Evolutionary conservation across 2,329 filamentous ascomycete species (phyloP).

Genomic region (Talaromyces pinophilus): DNA sequence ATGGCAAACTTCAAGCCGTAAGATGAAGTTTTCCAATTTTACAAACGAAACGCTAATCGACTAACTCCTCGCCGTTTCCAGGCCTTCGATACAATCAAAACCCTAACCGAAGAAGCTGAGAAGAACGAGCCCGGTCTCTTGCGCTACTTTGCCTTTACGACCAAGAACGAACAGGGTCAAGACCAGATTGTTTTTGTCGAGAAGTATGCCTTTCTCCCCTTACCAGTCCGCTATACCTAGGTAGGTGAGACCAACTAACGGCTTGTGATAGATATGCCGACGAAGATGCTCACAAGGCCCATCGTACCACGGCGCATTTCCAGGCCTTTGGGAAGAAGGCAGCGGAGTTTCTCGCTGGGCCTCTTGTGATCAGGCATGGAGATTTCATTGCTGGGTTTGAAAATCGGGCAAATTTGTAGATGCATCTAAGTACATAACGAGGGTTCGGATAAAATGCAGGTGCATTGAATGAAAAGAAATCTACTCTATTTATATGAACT

Average conservation of each 20-base stretch:
- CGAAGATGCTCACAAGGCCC: conserved; percentile 1
- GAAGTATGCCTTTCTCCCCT: background rate
- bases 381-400: conserved; percentile 11
- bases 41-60: background rate
- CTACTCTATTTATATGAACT: background rate
- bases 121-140: conserved; percentile 11
- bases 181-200: conserved; percentile 18
- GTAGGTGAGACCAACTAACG: background rate
- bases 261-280: conserved; percentile 13
- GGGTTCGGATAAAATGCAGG: background rate
- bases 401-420: conserved; percentile 7
- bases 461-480: background rate
- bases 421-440: background rate
- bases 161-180: conserved; percentile 18
- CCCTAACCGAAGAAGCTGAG: background rate
- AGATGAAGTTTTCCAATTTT: background rate
- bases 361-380: conserved; percentile 11
- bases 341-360: conserved; percentile 10
- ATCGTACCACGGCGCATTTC: conserved; percentile 1
- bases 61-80: background rate
- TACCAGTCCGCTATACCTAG: background rate
- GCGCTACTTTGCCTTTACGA: conserved; percentile 11
- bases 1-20: conserved; percentile 16
- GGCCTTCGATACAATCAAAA: conserved; percentile 9
- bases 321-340: conserved; percentile 2